Evolutionary conservation across 805 yeast genomes (phyloP).

Genomic region (Metschnikowia similis): DNA sequence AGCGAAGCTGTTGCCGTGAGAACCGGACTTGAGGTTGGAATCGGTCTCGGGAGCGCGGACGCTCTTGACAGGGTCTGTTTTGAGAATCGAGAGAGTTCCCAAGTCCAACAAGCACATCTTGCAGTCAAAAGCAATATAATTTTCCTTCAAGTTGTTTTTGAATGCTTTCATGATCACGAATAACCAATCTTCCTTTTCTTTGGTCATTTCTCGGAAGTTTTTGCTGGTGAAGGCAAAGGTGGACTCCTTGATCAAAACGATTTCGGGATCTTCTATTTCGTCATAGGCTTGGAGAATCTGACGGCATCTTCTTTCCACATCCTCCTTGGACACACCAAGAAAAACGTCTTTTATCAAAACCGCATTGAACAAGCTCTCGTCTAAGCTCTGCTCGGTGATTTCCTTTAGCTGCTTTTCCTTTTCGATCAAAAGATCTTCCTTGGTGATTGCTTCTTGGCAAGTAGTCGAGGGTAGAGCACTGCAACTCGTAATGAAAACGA

Average conservation of each 20-base stretch:
- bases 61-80: constrained; percentile 11
- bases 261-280: constrained; percentile 20
- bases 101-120: constrained; percentile 41
- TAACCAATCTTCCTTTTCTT: constrained; percentile 42
- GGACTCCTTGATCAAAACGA: constrained; percentile 42
- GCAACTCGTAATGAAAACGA: constrained; percentile 40
- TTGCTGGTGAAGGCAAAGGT: constrained; percentile 40
- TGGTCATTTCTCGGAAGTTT: constrained; percentile 28
- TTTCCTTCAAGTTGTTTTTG: constrained; percentile 28
- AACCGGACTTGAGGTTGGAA: background rate
- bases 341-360: constrained; percentile 50
- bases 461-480: constrained; percentile 41
- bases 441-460: constrained; percentile 40
- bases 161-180: constrained; percentile 35
- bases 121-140: constrained; percentile 49
- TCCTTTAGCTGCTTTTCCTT: constrained; percentile 22
- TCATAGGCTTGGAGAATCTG: constrained; percentile 20
- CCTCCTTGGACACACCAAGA: constrained; percentile 48
- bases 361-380: constrained; percentile 45
- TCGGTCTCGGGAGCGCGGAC: background rate
- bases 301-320: constrained; percentile 32
- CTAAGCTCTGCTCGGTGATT: constrained; percentile 20
- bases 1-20: constrained; percentile 4
- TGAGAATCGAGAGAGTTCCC: constrained; percentile 15
- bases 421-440: constrained; percentile 16